phyloP scores from a whole-genome alignment of 371 early-diverging fungal genomes.

The Mortierella sp. region DNA sequence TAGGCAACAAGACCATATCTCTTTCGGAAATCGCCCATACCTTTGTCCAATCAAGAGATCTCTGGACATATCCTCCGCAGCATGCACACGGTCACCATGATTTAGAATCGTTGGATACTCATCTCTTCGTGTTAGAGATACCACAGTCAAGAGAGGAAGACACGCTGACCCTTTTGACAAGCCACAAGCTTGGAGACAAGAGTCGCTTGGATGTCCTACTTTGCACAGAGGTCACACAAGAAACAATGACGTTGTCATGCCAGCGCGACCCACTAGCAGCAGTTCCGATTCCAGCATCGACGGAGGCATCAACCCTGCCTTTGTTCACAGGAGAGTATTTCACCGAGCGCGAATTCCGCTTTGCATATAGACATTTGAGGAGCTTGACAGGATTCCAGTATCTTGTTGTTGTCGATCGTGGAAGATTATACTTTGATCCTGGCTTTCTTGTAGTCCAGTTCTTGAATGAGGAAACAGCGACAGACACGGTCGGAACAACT shows the following conservation, averaged over 20 bases:
- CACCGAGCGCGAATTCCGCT: constrained; percentile 24
- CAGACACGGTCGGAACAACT: constrained; percentile 55
- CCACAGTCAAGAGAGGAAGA: constrained; percentile 47
- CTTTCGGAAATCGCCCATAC: constrained; percentile 14
- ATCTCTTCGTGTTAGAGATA: constrained; percentile 24
- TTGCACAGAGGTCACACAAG: constrained; percentile 47
- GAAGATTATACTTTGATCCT: constrained; percentile 13
- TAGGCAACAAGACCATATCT: constrained; percentile 6
- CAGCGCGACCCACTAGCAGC: constrained; percentile 8
- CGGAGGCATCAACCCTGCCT: constrained; percentile 24
- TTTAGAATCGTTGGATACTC: constrained; percentile 19
- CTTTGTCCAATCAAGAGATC: constrained; percentile 5
- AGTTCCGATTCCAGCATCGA: constrained; percentile 60
- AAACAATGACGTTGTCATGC: constrained; percentile 24
- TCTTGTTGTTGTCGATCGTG: constrained; percentile 59
- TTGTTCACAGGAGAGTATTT: constrained; percentile 31
- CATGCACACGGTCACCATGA: neutral
- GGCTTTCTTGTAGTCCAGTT: constrained; percentile 65
- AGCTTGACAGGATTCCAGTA: constrained; percentile 34
- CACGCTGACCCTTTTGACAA: constrained; percentile 60
- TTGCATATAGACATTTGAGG: neutral
- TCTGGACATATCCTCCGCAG: constrained; percentile 24
- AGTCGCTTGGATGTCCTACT: constrained; percentile 57
- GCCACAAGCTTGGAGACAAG: constrained; percentile 38
- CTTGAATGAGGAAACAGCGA: constrained; percentile 43